Evolutionary conservation across 257 asterid genomes (phyloP), one percentile per base, ranked within the genome.

Genomic region (Salvia splendens): DNA sequence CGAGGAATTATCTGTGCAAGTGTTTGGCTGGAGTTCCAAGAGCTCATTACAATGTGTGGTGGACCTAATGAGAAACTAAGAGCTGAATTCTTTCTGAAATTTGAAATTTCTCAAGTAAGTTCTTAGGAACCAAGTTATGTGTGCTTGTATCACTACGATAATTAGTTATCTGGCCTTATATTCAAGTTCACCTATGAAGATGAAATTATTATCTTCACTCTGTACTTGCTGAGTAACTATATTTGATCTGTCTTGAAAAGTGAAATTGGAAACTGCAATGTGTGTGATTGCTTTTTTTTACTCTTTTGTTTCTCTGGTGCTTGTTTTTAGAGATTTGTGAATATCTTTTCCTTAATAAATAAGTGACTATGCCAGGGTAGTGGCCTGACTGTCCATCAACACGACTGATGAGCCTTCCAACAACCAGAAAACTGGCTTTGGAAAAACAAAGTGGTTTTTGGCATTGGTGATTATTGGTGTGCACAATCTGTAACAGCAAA

Each of bases 391-490:
- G 86, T 47, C 97, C 97, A 0, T 90, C 99, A 65, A 79, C 77
- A 42, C 87, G 99, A 50, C 52, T 90, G 77, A 75, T 75, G 79
- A 75, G 83, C 86, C 92, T 93, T 67, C 95, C 89, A 5, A 83
- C 91, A 42, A 88, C 97, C 64, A 83, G 99, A 78, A 93, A 90
- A 77, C 82, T 93, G 80, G 92, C 92, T 69, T 50, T 81, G 65
- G 83, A 96, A 93, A 93, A 90, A 90, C 87, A 93, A 93, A 72
- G 86, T 90, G 76, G 91, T 83, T 45, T 90, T 93, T 77, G 99
- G 99, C 54, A 93, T 95, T 6, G 99, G 99, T 45, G 99, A 93
- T 65, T 73, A 74, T 70, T 88, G 91, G 90, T 75, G 68, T 69
- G 95, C 95, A 65, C 95, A 89, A 53, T 90, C 97, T 35, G 77